These are phyloP conservation scores for Aaosphaeria pasadenensis DNA, from an alignment of 2,329 filamentous ascomycete species.

Conservation along the genomic window DNA sequence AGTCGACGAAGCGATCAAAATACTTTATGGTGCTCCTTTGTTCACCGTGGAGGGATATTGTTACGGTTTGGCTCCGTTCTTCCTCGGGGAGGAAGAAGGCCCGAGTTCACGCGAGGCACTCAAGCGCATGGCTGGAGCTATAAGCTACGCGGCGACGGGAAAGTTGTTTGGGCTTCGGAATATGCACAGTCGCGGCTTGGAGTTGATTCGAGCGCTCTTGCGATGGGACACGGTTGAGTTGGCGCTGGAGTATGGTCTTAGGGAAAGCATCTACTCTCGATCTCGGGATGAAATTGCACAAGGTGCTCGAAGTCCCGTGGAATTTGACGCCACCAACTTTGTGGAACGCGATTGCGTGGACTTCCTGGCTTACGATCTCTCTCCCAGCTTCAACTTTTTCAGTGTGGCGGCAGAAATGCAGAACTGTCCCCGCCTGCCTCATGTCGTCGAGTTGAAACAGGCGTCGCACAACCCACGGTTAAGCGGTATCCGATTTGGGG, in stretches of 20 bases:
- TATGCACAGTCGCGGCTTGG: constrained; percentile 57
- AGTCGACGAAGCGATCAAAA: constrained; percentile 33
- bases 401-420: constrained; percentile 44
- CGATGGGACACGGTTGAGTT: constrained; percentile 63
- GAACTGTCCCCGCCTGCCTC: constrained; percentile 48
- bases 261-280: constrained; percentile 40
- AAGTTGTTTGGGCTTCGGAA: constrained; percentile 55
- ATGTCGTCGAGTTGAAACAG: constrained; percentile 31
- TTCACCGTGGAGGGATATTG: constrained; percentile 23
- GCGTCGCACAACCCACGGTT: constrained; percentile 52
- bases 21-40: constrained; percentile 35
- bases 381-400: constrained; percentile 59
- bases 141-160: constrained; percentile 65
- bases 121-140: constrained; percentile 34
- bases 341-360: constrained; percentile 52
- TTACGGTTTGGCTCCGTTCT: constrained; percentile 27
- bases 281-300: not conserved
- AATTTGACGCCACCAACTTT: constrained; percentile 54
- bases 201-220: constrained; percentile 57
- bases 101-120: constrained; percentile 26
- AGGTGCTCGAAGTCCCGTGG: constrained; percentile 46
- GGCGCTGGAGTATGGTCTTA: constrained; percentile 58
- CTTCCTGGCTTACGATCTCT: constrained; percentile 61
- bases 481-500: constrained; percentile 69
- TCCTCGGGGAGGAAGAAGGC: constrained; percentile 17